Percentiles rank a stretch among this genome's conserved stretches.
phyloP scores from a whole-genome alignment of 306 rosid species.

The Glycine tomentella region DNA sequence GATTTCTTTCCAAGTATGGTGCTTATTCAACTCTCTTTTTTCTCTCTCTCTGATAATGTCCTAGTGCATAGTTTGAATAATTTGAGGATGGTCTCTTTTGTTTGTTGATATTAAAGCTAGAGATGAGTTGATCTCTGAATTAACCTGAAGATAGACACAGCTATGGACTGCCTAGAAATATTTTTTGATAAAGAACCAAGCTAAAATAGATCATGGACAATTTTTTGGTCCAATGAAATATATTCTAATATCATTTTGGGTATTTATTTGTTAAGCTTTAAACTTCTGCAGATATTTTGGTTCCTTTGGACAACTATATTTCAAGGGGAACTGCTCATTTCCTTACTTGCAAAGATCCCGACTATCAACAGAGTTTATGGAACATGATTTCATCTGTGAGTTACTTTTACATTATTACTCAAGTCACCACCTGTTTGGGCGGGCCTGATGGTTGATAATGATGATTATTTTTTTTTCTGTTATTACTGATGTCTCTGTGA shows the following conservation, averaged over 20 bases:
- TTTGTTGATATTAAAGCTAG: background rate
- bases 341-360: slow-evolving; percentile 80
- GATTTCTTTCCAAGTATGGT: slow-evolving; percentile 90
- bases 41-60: slow-evolving; percentile 1
- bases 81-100: slow-evolving; percentile 5
- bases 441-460: background rate
- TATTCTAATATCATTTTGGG: background rate
- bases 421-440: slow-evolving; percentile 12
- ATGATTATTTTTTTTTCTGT: slow-evolving; percentile 8
- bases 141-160: background rate
- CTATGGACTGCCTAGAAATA: slow-evolving; percentile 14
- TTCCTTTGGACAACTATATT: slow-evolving; percentile 92
- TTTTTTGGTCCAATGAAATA: slow-evolving; percentile 17
- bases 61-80: slow-evolving; percentile 33
- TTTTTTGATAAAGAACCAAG: slow-evolving; percentile 9
- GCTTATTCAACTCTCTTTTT: background rate
- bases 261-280: background rate
- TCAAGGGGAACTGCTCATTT: slow-evolving; percentile 90
- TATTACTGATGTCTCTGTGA: slow-evolving; percentile 25
- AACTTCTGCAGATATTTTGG: slow-evolving; percentile 76
- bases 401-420: slow-evolving; percentile 34
- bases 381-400: slow-evolving; percentile 90
- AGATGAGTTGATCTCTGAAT: background rate
- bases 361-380: slow-evolving; percentile 95
- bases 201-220: background rate